phyloP scores from a whole-genome alignment of 768 basidiomycete genomes.

The Lentinus tigrinus region DNA sequence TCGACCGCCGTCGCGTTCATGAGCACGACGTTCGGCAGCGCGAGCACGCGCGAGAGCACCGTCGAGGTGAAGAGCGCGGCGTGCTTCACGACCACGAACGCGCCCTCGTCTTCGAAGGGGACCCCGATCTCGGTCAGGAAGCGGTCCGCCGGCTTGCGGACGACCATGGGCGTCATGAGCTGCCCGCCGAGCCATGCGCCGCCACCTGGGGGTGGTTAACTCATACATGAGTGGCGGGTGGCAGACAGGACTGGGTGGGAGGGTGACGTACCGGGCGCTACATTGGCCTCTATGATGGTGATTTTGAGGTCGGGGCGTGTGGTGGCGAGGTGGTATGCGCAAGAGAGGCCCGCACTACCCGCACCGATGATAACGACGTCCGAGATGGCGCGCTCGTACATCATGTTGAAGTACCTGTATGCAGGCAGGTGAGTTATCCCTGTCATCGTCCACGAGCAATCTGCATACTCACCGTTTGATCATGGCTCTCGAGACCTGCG shows the following conservation, averaged over 20 bases:
- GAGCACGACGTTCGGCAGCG: conserved; percentile 68
- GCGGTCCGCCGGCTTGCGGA: conserved; percentile 73
- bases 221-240: not conserved
- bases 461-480: conserved; percentile 53
- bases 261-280: conserved; percentile 54
- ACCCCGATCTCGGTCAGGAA: conserved; percentile 72
- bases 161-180: conserved; percentile 80
- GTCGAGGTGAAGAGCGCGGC: conserved; percentile 82
- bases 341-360: conserved; percentile 64
- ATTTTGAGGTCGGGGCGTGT: conserved; percentile 65
- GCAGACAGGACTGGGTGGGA: not conserved
- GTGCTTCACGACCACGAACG: conserved; percentile 79
- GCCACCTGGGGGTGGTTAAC: conserved; percentile 32
- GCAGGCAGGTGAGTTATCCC: not conserved
- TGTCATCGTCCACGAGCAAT: not conserved
- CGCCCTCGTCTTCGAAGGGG: conserved; percentile 75
- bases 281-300: conserved; percentile 71
- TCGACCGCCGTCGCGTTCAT: conserved; percentile 83
- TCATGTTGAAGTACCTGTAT: conserved; percentile 65
- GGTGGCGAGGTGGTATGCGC: conserved; percentile 71
- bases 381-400: conserved; percentile 74
- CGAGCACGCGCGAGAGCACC: conserved; percentile 66
- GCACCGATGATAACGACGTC: conserved; percentile 79
- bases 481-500: conserved; percentile 76
- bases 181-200: conserved; percentile 81